A percentile compares a stretch with the other conserved stretches of the same genome.
Evolutionary conservation across 2,329 filamentous ascomycete species (phyloP).

Genomic region (Hypoxylon sp.): DNA sequence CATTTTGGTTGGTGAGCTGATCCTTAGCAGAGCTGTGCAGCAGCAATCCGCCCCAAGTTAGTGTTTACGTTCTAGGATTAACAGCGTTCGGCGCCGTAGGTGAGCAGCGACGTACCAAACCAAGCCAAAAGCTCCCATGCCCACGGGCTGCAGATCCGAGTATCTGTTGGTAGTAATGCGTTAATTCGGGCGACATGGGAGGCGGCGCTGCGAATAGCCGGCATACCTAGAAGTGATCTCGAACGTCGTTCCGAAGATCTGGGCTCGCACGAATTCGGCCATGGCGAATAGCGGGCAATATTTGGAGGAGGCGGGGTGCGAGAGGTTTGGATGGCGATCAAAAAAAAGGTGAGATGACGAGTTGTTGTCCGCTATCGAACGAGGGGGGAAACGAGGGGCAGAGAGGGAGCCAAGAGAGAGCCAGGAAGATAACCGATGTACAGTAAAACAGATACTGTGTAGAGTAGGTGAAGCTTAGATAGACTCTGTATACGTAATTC

Average conservation of each 20-base stretch:
- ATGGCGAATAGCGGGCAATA: slow-evolving; percentile 69
- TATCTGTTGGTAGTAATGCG: slow-evolving; percentile 74
- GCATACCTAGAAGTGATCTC: slow-evolving; percentile 97
- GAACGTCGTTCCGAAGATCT: slow-evolving; percentile 99
- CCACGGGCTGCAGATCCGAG: slow-evolving; percentile 96
- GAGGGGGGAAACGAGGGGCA: slow-evolving; percentile 44
- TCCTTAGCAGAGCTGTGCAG: slow-evolving; percentile 88
- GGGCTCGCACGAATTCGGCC: slow-evolving; percentile 99
- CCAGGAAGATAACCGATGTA: slow-evolving; percentile 11
- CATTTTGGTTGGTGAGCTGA: slow-evolving; percentile 95
- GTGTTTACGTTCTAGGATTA: slow-evolving; percentile 10
- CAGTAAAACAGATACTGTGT: slow-evolving; percentile 8
- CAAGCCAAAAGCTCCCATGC: slow-evolving; percentile 98
- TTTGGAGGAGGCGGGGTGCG: slow-evolving; percentile 35
- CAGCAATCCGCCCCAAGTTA: slow-evolving; percentile 28
- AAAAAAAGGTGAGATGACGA: slow-evolving; percentile 20
- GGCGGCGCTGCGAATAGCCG: slow-evolving; percentile 24
- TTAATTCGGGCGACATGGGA: slow-evolving; percentile 40
- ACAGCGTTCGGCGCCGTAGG: slow-evolving; percentile 9
- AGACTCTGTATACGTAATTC: slow-evolving; percentile 17
- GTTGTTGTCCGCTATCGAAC: slow-evolving; percentile 37
- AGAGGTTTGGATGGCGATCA: slow-evolving; percentile 32
- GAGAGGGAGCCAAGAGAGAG: slow-evolving; percentile 32
- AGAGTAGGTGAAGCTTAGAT: slow-evolving; percentile 8
- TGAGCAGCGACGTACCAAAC: slow-evolving; percentile 80